Percentiles rank a stretch among this genome's conserved stretches.
Evolutionary conservation across 1,139 yeast genomes (phyloP).

Genomic region (Magnusiomyces suaveolens): DNA sequence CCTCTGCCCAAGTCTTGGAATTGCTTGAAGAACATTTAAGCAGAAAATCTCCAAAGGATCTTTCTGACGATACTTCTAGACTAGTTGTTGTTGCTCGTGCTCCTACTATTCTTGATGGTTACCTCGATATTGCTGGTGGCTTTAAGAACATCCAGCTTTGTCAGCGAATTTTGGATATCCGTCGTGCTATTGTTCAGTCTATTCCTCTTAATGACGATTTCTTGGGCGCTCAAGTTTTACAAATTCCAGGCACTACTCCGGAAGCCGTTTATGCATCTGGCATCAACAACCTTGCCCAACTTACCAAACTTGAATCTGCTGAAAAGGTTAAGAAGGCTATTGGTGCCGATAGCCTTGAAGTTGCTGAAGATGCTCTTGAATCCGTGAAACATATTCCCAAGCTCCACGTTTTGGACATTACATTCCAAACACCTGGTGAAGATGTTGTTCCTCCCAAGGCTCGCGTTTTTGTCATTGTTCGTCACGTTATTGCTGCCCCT

Average conservation of each 20-base stretch:
- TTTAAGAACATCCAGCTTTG: conserved; percentile 68
- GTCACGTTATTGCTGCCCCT: conserved; percentile 38
- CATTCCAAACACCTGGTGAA: conserved; percentile 86
- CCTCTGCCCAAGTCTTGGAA: conserved; percentile 40
- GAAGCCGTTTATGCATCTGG: conserved; percentile 1
- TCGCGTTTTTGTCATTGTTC: conserved; percentile 62
- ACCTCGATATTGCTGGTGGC: conserved; percentile 70
- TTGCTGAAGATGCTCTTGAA: conserved; percentile 43
- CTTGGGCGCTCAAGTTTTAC: conserved; percentile 56
- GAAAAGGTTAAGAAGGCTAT: conserved; percentile 14
- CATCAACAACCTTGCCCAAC: conserved; percentile 5
- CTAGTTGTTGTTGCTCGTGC: conserved; percentile 52
- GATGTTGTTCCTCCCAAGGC: conserved; percentile 63
- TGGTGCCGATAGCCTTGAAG: conserved; percentile 11
- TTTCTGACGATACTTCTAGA: conserved; percentile 38
- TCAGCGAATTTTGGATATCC: conserved; percentile 52
- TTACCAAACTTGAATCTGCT: not conserved
- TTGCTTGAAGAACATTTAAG: conserved; percentile 49
- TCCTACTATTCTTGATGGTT: conserved; percentile 59
- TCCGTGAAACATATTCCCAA: conserved; percentile 63
- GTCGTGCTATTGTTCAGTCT: conserved; percentile 71
- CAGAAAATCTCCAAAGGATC: conserved; percentile 37
- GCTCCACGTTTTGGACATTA: conserved; percentile 59
- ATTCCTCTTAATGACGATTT: conserved; percentile 46
- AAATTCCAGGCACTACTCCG: conserved; percentile 58